Evolutionary conservation across 371 early-diverging fungal genomes (phyloP).

Genomic region (Mucor indicus): DNA sequence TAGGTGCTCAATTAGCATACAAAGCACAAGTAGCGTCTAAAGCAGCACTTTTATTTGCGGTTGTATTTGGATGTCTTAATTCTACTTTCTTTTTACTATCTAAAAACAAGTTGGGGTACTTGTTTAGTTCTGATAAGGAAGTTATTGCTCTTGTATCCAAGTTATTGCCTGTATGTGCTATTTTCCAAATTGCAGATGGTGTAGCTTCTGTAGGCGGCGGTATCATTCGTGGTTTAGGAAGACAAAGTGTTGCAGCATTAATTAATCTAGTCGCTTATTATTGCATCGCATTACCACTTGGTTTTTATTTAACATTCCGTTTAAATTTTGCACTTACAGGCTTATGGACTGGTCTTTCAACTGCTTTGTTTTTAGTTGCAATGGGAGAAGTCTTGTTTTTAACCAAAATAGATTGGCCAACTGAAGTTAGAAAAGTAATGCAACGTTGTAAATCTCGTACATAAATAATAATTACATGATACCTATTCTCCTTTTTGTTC

Average conservation of each 20-base stretch:
- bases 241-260: slow-evolving; percentile 68
- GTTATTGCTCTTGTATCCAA: slow-evolving; percentile 68
- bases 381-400: slow-evolving; percentile 40
- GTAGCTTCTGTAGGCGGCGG: slow-evolving; percentile 68
- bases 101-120: slow-evolving; percentile 52
- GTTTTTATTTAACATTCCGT: slow-evolving; percentile 59
- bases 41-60: slow-evolving; percentile 46
- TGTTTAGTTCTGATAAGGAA: slow-evolving; percentile 67
- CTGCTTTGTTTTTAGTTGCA: slow-evolving; percentile 54
- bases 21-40: slow-evolving; percentile 46
- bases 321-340: slow-evolving; percentile 57
- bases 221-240: slow-evolving; percentile 69
- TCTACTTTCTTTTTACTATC: slow-evolving; percentile 34
- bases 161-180: slow-evolving; percentile 74
- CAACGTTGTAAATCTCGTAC: slow-evolving; percentile 8
- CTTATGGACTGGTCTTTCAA: slow-evolving; percentile 64
- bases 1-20: slow-evolving; percentile 49
- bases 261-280: slow-evolving; percentile 70
- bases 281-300: slow-evolving; percentile 68
- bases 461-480: no score
- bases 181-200: slow-evolving; percentile 81
- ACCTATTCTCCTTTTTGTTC: no score
- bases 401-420: slow-evolving; percentile 43
- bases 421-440: slow-evolving; percentile 43
- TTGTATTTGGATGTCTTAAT: slow-evolving; percentile 39